These are phyloP conservation scores for Cytospora chrysosperma DNA, from an alignment of 2,329 filamentous ascomycete genomes.

Conservation along the genomic window DNA sequence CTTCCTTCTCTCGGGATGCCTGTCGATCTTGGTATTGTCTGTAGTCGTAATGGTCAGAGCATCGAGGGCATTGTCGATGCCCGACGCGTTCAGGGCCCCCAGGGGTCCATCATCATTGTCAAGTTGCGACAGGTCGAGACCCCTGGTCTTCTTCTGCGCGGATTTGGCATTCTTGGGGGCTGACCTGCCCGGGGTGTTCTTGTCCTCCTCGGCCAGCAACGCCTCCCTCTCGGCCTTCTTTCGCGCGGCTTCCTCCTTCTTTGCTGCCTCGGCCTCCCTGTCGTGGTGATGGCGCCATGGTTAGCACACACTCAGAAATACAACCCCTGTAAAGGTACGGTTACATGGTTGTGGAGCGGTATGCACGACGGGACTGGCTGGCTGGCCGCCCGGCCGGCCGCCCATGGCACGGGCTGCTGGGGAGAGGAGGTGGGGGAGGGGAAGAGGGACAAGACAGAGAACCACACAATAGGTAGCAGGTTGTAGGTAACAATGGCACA, in stretches of 20 bases:
- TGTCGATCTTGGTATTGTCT: conserved; percentile 69
- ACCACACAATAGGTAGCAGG: too few relatives aligned
- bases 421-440: not conserved
- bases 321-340: not conserved
- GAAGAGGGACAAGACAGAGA: not conserved
- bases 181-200: conserved; percentile 54
- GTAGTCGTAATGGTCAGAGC: conserved; percentile 67
- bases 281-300: not conserved
- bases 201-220: conserved; percentile 79
- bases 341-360: not conserved
- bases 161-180: conserved; percentile 67
- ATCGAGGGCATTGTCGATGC: conserved; percentile 92
- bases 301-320: not conserved
- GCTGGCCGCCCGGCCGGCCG: too few relatives aligned
- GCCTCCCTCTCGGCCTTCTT: conserved; percentile 94
- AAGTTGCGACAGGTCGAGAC: conserved; percentile 74
- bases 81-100: conserved; percentile 71
- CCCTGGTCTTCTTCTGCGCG: conserved; percentile 66
- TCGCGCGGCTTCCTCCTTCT: conserved; percentile 75
- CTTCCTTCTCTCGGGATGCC: conserved; percentile 83
- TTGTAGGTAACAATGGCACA: not conserved
- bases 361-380: not conserved
- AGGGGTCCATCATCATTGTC: conserved; percentile 48
- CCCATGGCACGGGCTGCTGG: not conserved
- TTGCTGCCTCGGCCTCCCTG: conserved; percentile 81